Base-by-base conservation (phyloP, 345 rosid species). In the Iberis pinnata region DNA sequence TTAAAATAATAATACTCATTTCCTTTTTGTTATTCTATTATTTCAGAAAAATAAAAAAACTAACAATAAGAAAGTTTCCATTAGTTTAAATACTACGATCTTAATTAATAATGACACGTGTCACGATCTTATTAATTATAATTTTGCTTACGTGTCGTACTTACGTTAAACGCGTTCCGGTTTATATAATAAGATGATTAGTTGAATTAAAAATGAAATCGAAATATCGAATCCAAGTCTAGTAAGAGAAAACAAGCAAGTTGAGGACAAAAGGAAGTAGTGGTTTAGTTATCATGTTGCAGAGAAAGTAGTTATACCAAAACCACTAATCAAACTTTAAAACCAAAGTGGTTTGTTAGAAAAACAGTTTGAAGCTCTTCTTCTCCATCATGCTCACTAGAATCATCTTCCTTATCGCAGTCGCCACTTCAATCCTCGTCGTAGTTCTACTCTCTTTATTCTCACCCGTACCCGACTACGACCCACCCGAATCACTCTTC, bases 381-480 rank as follows among this genome's bases (percentile, higher is more conserved):
- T 25, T 27, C 55, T 29, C 33, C 59, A 73, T 61, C 49, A 85
- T 85, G 95, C 59, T 70, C 10, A 64, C 92, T 7, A 71, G 82
- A 57, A 61, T 81, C 67, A 75, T 88, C 45, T 78, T 83, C 56
- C 75, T 74, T 61, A 27, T 44, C n/a, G 72, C 88, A 3, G 74
- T 85, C n/a, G 64, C 63, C 7, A 25, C 76, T 24, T 79, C 97
- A 4, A 43, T 74, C 12, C 9, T 76, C 6, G 56, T 70, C 1
- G 95, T 85, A 13, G 29, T 85, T 59, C 74, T 89, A 47, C 47
- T 86, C 8, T 65, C 95, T 26, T 20, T 86, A 32, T 29, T 82
- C 55, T 80, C 94, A 1, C 94, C 88, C 0, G 57, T 71, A 9
- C 70, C 80, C 4, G 79, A 67, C 38, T 69, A 53, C 18, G 48